Conservation (phyloP, 495 filamentous ascomycete species). For the Penicillium flavigenum region DNA sequence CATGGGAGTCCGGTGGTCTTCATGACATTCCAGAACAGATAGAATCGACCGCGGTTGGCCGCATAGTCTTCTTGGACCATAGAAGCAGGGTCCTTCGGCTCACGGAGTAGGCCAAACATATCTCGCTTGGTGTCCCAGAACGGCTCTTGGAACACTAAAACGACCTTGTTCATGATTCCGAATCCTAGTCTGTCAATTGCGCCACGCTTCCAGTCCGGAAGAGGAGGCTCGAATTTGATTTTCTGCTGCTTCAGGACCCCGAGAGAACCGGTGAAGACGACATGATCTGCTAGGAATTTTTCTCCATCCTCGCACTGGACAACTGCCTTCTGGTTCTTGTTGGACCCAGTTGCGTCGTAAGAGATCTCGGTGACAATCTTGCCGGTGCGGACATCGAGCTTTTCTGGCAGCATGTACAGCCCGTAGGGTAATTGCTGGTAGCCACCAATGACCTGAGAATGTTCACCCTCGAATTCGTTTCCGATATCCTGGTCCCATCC, state of each 20-base stretch:
- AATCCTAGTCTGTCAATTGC: constrained; percentile 89
- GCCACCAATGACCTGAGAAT: constrained; percentile 88
- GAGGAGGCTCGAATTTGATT: constrained; percentile 75
- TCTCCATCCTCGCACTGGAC: constrained; percentile 81
- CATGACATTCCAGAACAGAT: constrained; percentile 95
- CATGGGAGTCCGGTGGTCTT: constrained; percentile 85
- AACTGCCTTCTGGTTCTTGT: constrained; percentile 44
- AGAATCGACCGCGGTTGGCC: constrained; percentile 75
- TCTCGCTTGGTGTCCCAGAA: constrained; percentile 95
- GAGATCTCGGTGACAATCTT: constrained; percentile 66
- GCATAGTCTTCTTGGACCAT: constrained; percentile 62
- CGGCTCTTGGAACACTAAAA: constrained; percentile 81
- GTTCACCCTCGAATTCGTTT: constrained; percentile 94
- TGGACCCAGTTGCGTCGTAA: constrained; percentile 52
- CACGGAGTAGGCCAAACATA: constrained; percentile 88
- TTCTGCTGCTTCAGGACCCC: constrained; percentile 79
- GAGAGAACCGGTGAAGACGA: constrained; percentile 85
- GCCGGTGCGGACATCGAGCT: constrained; percentile 75
- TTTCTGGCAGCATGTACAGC: constrained; percentile 69
- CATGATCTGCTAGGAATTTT: constrained; percentile 72
- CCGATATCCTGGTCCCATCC: constrained; percentile 97
- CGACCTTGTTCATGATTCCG: constrained; percentile 91
- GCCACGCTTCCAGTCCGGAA: constrained; percentile 81
- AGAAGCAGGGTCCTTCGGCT: constrained; percentile 56
- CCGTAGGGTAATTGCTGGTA: constrained; percentile 89